Evolutionary conservation across 2,329 filamentous ascomycete species (phyloP).

Genomic region (Aaosphaeria pasadenensis): DNA sequence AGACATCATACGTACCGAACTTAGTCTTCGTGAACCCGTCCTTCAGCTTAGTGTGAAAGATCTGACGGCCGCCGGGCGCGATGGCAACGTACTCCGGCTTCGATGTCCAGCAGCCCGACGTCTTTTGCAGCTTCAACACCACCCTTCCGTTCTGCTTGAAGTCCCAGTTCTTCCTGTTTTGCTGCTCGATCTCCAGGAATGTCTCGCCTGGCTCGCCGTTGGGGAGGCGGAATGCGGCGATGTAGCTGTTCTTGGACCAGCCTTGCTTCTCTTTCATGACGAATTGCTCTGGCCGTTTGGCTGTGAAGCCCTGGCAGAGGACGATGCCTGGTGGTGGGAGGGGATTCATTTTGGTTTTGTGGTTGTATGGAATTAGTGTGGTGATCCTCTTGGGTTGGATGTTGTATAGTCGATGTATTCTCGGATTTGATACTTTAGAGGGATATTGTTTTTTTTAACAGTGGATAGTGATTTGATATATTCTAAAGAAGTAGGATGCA

Average conservation of each 20-base stretch:
- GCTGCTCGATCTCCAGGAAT: constrained; percentile 11
- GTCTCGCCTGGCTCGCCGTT: constrained; percentile 4
- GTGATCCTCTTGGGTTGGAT: not conserved
- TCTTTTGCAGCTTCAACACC: constrained; percentile 12
- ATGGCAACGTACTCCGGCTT: constrained; percentile 12
- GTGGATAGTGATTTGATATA: not conserved
- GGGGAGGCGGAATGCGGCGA: constrained; percentile 5
- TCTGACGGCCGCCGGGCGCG: constrained; percentile 9
- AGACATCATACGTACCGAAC: constrained; percentile 11
- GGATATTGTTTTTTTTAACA: not conserved
- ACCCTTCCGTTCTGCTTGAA: constrained; percentile 12
- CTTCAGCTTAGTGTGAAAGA: constrained; percentile 13
- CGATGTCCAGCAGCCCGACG: constrained; percentile 5
- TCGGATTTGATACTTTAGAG: not conserved
- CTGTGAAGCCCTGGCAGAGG: constrained; percentile 13
- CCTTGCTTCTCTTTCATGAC: constrained; percentile 8
- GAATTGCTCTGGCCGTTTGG: constrained; percentile 10
- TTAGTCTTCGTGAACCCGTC: constrained; percentile 5
- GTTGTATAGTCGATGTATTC: not conserved
- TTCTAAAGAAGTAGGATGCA: not conserved
- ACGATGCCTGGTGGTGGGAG: constrained; percentile 13
- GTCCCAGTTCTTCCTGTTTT: constrained; percentile 6
- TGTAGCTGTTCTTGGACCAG: not conserved
- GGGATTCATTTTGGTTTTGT: constrained; percentile 2
- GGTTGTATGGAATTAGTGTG: not conserved